Percentiles rank a stretch among this genome's conserved stretches.
Conservation (phyloP, 1,284 basidiomycete genomes). For the Ustilago curta region DNA sequence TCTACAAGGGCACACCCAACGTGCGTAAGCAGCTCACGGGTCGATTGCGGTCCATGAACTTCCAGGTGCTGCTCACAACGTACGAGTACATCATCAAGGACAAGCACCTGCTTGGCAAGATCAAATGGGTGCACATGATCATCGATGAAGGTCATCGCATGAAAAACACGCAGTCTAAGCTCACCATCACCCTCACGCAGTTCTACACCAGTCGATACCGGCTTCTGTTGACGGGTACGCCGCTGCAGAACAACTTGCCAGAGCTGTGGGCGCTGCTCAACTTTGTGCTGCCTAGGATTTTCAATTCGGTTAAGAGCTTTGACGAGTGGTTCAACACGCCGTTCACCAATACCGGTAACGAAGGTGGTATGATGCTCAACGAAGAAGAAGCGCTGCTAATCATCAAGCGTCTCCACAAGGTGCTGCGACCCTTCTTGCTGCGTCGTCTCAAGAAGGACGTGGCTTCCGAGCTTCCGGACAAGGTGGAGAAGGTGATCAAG, state of each 20-base stretch:
- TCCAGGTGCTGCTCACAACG: slow-evolving; percentile 68
- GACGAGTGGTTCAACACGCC: slow-evolving; percentile 99
- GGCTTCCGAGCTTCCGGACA: slow-evolving; percentile 95
- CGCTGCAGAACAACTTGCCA: slow-evolving; percentile 97
- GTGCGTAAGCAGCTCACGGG: slow-evolving; percentile 64
- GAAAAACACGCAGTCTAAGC: slow-evolving; percentile 98
- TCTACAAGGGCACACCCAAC: slow-evolving; percentile 68
- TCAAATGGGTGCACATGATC: slow-evolving; percentile 70
- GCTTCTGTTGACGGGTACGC: slow-evolving; percentile 96
- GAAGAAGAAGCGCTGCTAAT: slow-evolving; percentile 99
- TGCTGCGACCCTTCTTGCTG: slow-evolving; percentile 94
- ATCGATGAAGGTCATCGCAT: slow-evolving; percentile 86
- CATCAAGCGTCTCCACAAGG: slow-evolving; percentile 97
- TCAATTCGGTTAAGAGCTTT: slow-evolving; percentile 99
- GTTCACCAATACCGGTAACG: slow-evolving; percentile 89
- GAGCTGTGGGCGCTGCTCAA: slow-evolving; percentile 98
- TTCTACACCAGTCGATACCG: slow-evolving; percentile 94
- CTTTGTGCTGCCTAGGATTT: slow-evolving; percentile 97
- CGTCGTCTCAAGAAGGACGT: slow-evolving; percentile 98
- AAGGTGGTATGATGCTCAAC: slow-evolving; percentile 91
- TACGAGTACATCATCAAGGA: slow-evolving; percentile 70
- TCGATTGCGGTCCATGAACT: slow-evolving; percentile 63
- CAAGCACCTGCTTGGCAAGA: slow-evolving; percentile 69
- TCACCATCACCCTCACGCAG: slow-evolving; percentile 90
- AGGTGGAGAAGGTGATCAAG: slow-evolving; percentile 99